Conservation (phyloP, 208 protist species). For the Spongospora subterranea region DNA sequence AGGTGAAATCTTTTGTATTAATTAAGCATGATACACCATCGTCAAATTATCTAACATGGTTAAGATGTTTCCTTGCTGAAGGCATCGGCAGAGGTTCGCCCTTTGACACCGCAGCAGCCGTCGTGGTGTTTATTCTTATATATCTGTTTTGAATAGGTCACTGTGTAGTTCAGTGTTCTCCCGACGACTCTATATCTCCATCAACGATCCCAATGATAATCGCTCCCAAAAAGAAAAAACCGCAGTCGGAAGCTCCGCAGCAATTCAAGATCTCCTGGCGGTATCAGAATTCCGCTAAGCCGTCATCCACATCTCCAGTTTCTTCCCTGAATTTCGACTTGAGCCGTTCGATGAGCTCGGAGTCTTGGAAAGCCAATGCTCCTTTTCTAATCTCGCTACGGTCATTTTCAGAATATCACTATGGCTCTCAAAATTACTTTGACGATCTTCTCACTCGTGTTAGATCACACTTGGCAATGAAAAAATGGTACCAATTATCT, state of each 20-base stretch:
- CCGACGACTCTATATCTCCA: neutral
- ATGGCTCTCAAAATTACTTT: neutral
- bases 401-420: neutral
- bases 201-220: too few species aligned
- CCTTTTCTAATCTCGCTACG: neutral
- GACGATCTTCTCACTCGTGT: neutral
- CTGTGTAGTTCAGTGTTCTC: neutral
- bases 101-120: neutral
- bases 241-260: neutral
- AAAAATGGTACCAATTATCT: neutral
- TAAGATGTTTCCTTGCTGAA: neutral
- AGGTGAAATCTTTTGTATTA: neutral
- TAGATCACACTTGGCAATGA: neutral
- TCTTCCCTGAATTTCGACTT: neutral
- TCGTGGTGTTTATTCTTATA: neutral
- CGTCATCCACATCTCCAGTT: neutral
- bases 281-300: neutral
- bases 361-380: neutral
- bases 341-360: neutral
- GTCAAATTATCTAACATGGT: neutral
- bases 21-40: conserved; percentile 22
- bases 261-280: neutral
- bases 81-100: conserved; percentile 20
- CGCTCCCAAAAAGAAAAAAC: too few species aligned
- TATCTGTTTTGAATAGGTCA: neutral